Percentiles rank a stretch among this genome's conserved stretches.
These are phyloP conservation scores for Forsythia suspensa DNA, from an alignment of 257 asterid genomes.

Conservation along the genomic window DNA sequence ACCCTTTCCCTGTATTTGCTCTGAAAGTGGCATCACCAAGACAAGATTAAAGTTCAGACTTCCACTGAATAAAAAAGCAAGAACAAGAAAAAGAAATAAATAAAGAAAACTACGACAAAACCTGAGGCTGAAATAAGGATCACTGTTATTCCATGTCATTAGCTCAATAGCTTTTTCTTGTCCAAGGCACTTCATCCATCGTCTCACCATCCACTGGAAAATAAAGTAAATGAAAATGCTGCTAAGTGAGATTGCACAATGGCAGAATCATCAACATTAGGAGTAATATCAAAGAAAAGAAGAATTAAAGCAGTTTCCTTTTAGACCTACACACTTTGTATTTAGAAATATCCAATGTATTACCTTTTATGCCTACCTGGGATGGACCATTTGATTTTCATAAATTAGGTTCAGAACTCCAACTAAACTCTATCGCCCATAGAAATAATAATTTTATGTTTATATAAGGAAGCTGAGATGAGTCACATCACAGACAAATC, in stretches of 20 bases:
- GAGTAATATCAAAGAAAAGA: slow-evolving; percentile 10
- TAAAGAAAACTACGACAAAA: slow-evolving; percentile 26
- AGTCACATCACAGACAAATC: background rate
- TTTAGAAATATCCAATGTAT: background rate
- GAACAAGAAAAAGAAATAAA: background rate
- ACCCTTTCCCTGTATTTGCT: slow-evolving; percentile 76
- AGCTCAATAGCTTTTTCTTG: slow-evolving; percentile 66
- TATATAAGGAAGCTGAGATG: slow-evolving; percentile 4
- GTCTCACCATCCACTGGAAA: slow-evolving; percentile 95
- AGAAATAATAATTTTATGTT: background rate
- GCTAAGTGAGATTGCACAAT: slow-evolving; percentile 21
- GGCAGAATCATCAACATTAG: slow-evolving; percentile 8
- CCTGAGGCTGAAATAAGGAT: slow-evolving; percentile 86
- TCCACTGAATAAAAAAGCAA: slow-evolving; percentile 10
- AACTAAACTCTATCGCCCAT: background rate
- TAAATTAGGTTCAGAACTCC: slow-evolving; percentile 6
- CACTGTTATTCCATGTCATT: slow-evolving; percentile 83
- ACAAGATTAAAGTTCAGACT: slow-evolving; percentile 19
- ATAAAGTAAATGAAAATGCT: slow-evolving; percentile 13
- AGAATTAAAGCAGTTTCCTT: background rate
- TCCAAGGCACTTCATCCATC: slow-evolving; percentile 79
- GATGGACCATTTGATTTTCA: slow-evolving; percentile 2
- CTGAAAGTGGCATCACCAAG: slow-evolving; percentile 40
- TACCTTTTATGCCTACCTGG: background rate
- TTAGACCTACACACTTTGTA: background rate